A percentile compares a stretch with the other conserved stretches of the same genome.
These are phyloP conservation scores for Aspergillus alliaceus DNA, from an alignment of 2,329 filamentous ascomycete genomes.

Conservation along the genomic window DNA sequence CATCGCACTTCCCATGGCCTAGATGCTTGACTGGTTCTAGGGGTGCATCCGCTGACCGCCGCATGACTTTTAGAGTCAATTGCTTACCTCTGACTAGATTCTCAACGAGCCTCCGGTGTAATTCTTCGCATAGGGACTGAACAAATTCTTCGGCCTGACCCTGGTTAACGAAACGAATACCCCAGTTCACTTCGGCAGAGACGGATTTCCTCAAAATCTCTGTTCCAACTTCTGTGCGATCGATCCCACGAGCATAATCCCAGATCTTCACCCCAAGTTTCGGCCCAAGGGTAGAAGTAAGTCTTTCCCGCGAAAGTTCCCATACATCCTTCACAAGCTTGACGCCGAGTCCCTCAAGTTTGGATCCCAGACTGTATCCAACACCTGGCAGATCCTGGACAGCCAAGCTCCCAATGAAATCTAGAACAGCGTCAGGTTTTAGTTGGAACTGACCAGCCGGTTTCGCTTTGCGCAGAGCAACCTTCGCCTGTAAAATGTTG, in stretches of 20 bases:
- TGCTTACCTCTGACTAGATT: conserved; percentile 85
- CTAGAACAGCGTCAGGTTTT: conserved; percentile 74
- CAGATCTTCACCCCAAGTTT: conserved; percentile 91
- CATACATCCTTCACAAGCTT: conserved; percentile 81
- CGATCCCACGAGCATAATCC: conserved; percentile 88
- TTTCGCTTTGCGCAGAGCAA: conserved; percentile 87
- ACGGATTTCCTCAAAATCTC: conserved; percentile 87
- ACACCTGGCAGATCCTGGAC: conserved; percentile 87
- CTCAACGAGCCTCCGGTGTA: conserved; percentile 76
- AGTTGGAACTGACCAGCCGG: conserved; percentile 91
- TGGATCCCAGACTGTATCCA: conserved; percentile 83
- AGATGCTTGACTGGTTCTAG: conserved; percentile 90
- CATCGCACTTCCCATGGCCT: conserved; percentile 92
- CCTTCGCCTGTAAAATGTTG: conserved; percentile 88
- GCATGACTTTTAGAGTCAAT: conserved; percentile 93
- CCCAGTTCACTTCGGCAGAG: conserved; percentile 97
- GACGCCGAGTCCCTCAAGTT: conserved; percentile 82
- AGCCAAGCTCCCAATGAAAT: conserved; percentile 73
- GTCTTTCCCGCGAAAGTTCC: conserved; percentile 70
- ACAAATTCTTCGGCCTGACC: conserved; percentile 94
- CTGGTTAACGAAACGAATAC: conserved; percentile 89
- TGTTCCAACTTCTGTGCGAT: conserved; percentile 80
- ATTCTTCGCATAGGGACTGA: conserved; percentile 76
- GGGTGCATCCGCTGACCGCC: conserved; percentile 79
- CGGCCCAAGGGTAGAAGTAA: conserved; percentile 74